These are phyloP conservation scores for Didymella sp. DNA, from an alignment of 2,329 filamentous ascomycete species.

Conservation along the genomic window DNA sequence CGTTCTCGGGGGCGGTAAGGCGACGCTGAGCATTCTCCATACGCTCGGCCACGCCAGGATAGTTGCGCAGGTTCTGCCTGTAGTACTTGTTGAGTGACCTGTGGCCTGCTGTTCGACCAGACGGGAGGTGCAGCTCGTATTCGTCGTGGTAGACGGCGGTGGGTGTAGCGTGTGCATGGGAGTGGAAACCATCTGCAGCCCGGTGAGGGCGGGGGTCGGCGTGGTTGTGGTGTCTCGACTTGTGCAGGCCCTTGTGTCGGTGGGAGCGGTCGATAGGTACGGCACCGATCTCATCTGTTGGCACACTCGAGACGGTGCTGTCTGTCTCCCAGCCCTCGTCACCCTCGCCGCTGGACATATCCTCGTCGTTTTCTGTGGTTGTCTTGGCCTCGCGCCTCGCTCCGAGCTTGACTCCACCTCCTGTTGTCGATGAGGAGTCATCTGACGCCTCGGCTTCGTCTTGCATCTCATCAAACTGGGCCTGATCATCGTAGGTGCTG, in stretches of 20 bases:
- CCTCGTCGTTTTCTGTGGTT: constrained; percentile 44
- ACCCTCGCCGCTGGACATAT: constrained; percentile 60
- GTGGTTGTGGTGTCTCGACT: constrained; percentile 78
- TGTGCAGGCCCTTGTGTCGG: constrained; percentile 74
- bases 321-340: constrained; percentile 96
- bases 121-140: constrained; percentile 90
- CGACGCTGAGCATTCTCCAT: constrained; percentile 71
- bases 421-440: constrained; percentile 55
- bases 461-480: constrained; percentile 61
- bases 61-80: constrained; percentile 87
- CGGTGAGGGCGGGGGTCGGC: constrained; percentile 75
- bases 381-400: constrained; percentile 61
- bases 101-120: constrained; percentile 87
- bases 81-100: constrained; percentile 87
- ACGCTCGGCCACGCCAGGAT: constrained; percentile 80
- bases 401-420: constrained; percentile 72
- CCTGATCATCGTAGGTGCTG: constrained; percentile 89
- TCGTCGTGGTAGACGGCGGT: constrained; percentile 88
- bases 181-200: constrained; percentile 79
- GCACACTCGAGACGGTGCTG: constrained; percentile 81
- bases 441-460: constrained; percentile 56
- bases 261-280: constrained; percentile 77
- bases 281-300: constrained; percentile 81
- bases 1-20: constrained; percentile 61
- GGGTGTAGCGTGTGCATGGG: constrained; percentile 75